Conservation (phyloP, 116 monocot species). For the Iris pallida region DNA sequence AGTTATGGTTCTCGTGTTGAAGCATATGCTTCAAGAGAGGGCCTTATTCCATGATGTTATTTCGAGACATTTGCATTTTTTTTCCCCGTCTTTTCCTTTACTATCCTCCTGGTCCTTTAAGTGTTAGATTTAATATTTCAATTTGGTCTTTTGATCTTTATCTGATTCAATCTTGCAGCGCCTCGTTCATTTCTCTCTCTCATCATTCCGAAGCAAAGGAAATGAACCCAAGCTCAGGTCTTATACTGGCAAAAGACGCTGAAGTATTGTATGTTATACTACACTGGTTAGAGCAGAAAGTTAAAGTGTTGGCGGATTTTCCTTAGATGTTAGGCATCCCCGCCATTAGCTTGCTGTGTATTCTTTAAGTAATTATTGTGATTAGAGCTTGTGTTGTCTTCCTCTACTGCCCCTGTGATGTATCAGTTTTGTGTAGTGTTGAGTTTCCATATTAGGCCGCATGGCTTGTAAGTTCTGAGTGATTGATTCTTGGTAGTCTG, state of each 20-base stretch:
- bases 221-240: slow-evolving; percentile 70
- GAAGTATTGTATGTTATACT: neutral
- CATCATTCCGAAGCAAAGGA: slow-evolving; percentile 77
- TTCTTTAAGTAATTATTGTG: neutral
- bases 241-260: slow-evolving; percentile 7
- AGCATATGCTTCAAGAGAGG: neutral
- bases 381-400: slow-evolving; percentile 2
- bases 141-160: neutral
- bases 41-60: neutral
- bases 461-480: too few species aligned
- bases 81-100: neutral
- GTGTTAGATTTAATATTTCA: neutral
- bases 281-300: neutral
- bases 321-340: slow-evolving; percentile 1
- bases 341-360: neutral
- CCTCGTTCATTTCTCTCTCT: slow-evolving; percentile 89
- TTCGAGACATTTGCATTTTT: neutral
- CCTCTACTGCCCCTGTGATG: neutral
- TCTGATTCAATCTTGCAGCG: slow-evolving; percentile 40
- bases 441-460: too few species aligned
- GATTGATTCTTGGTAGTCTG: too few species aligned
- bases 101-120: neutral
- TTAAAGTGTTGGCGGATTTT: slow-evolving; percentile 4
- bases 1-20: neutral
- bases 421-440: slow-evolving; percentile 20